phyloP scores from a whole-genome alignment of 1,139 yeast species.

The Petasospora rhodanensis region DNA sequence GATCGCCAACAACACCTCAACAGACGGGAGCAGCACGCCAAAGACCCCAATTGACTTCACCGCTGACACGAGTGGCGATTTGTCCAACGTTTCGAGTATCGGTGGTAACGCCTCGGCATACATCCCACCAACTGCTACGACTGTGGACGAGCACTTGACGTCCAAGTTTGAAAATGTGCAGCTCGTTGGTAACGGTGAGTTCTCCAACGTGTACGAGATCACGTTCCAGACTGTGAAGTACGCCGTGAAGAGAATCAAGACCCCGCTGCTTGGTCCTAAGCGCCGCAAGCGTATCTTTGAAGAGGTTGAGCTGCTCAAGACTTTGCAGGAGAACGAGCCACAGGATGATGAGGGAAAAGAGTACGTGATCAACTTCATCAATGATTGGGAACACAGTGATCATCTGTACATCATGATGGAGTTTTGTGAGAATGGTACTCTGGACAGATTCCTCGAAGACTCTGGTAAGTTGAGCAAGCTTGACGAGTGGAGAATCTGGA shows the following conservation, averaged over 20 bases:
- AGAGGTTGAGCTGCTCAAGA: constrained; percentile 51
- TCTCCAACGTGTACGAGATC: constrained; percentile 80
- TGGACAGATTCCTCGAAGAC: constrained; percentile 75
- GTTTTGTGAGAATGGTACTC: constrained; percentile 89
- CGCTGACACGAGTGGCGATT: constrained; percentile 19
- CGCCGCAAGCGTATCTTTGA: constrained; percentile 48
- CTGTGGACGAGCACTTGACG: constrained; percentile 41
- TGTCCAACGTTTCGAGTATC: constrained; percentile 16
- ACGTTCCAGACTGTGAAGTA: constrained; percentile 60
- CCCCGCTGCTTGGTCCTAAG: constrained; percentile 46
- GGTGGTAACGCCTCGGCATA: constrained; percentile 16
- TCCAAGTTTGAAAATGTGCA: constrained; percentile 70
- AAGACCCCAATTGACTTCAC: constrained; percentile 23
- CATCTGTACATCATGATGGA: constrained; percentile 91
- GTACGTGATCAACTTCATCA: constrained; percentile 71
- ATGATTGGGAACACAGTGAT: constrained; percentile 74
- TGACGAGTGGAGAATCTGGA: constrained; percentile 98
- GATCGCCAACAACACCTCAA: constrained; percentile 6
- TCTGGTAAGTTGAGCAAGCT: constrained; percentile 69
- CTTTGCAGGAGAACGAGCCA: constrained; percentile 33
- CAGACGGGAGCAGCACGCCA: constrained; percentile 13
- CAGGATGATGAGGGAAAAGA: constrained; percentile 75
- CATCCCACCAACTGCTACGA: constrained; percentile 8
- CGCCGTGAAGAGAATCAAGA: constrained; percentile 82
- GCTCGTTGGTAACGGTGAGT: constrained; percentile 80